phyloP scores from a whole-genome alignment of 768 basidiomycete species.

The Gyrodon lividus region DNA sequence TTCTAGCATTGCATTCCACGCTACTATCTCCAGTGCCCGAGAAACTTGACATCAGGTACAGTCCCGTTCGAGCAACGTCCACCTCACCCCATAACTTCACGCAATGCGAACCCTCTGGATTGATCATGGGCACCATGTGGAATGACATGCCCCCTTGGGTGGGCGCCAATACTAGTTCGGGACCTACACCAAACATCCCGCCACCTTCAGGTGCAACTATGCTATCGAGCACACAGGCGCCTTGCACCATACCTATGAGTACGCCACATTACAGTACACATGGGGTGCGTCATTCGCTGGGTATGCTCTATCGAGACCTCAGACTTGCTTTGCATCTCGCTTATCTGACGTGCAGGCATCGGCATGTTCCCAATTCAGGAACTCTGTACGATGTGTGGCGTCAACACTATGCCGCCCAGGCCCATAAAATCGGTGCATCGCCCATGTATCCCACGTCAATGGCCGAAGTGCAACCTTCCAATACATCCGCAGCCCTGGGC shows the following conservation, averaged over 20 bases:
- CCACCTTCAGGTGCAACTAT: slow-evolving; percentile 23
- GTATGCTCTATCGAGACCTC: slow-evolving; percentile 8
- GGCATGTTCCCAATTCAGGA: slow-evolving; percentile 14
- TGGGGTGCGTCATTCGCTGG: slow-evolving; percentile 16
- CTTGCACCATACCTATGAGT: slow-evolving; percentile 4
- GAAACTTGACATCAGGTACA: neutral
- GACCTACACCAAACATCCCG: slow-evolving; percentile 16
- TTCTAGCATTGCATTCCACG: neutral
- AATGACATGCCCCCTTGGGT: slow-evolving; percentile 29
- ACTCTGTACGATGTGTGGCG: no score
- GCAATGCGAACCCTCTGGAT: neutral
- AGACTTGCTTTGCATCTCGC: neutral
- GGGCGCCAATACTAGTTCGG: slow-evolving; percentile 11
- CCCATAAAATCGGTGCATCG: slow-evolving; percentile 25
- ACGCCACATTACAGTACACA: slow-evolving; percentile 6
- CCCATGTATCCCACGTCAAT: slow-evolving; percentile 31
- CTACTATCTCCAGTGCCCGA: neutral
- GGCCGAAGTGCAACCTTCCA: slow-evolving; percentile 10
- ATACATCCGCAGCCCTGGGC: slow-evolving; percentile 9
- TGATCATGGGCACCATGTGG: slow-evolving; percentile 12
- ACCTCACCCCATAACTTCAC: no score
- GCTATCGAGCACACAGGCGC: slow-evolving; percentile 13
- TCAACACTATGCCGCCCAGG: neutral
- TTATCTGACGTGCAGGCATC: slow-evolving; percentile 1
- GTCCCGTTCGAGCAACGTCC: neutral